Conservation (phyloP, 1,284 basidiomycete genomes). For the Fistulina hepatica region DNA sequence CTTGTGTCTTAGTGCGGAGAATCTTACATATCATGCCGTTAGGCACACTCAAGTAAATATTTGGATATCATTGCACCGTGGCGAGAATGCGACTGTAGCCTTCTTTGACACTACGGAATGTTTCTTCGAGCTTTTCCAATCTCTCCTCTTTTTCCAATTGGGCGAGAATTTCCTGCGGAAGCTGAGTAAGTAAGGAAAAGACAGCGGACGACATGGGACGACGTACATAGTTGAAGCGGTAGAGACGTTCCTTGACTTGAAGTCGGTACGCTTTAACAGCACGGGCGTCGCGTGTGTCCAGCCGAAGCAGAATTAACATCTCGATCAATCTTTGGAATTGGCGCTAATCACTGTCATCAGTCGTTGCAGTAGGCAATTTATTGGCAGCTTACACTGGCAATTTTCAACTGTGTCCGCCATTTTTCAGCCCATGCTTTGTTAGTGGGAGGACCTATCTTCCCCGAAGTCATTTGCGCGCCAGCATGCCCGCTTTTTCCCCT, state of each 20-base stretch:
- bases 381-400: slow-evolving; percentile 58
- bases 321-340: slow-evolving; percentile 90
- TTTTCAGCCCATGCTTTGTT: slow-evolving; percentile 73
- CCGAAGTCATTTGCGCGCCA: slow-evolving; percentile 30
- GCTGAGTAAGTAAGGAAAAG: slow-evolving; percentile 9
- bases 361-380: too few species aligned
- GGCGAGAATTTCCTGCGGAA: slow-evolving; percentile 66
- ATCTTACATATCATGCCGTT: too few species aligned
- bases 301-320: slow-evolving; percentile 75
- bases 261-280: slow-evolving; percentile 61
- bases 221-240: slow-evolving; percentile 88
- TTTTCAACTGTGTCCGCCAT: slow-evolving; percentile 76
- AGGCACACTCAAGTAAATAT: too few species aligned
- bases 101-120: slow-evolving; percentile 78
- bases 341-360: slow-evolving; percentile 38
- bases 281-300: slow-evolving; percentile 53
- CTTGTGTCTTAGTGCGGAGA: too few species aligned
- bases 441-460: slow-evolving; percentile 66
- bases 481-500: slow-evolving; percentile 22
- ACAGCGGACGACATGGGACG: not conserved
- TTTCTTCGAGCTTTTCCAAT: slow-evolving; percentile 85
- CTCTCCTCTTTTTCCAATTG: slow-evolving; percentile 82
- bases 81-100: slow-evolving; percentile 80
- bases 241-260: slow-evolving; percentile 88
- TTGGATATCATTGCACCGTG: not conserved